These are phyloP conservation scores for Phylloboletellus chloephorus DNA, from an alignment of 1,284 basidiomycete species.

Conservation along the genomic window DNA sequence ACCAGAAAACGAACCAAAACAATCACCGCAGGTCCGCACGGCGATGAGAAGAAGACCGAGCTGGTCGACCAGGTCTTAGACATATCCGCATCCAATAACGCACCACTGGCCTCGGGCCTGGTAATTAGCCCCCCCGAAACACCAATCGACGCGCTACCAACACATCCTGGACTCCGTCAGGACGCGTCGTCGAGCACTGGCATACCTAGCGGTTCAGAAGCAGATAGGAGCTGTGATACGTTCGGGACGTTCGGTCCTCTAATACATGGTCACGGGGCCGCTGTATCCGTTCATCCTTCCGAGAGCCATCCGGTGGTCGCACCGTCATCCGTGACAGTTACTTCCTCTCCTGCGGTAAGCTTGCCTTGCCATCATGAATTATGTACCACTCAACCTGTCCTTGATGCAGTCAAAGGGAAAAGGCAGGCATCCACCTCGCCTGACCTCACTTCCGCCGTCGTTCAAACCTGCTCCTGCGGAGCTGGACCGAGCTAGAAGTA, in stretches of 20 bases:
- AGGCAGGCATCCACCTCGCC: conserved; percentile 20
- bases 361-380: conserved; percentile 9
- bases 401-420: conserved; percentile 27
- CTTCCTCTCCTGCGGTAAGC: conserved; percentile 22
- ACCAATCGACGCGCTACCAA: conserved; percentile 7
- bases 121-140: conserved; percentile 12
- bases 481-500: conserved; percentile 28
- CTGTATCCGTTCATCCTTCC: conserved; percentile 1
- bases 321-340: conserved; percentile 11
- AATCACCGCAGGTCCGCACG: conserved; percentile 17
- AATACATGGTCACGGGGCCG: conserved; percentile 16
- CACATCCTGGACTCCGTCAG: conserved; percentile 11
- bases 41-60: conserved; percentile 17
- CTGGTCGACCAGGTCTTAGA: conserved; percentile 25
- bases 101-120: conserved; percentile 1
- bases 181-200: conserved; percentile 13
- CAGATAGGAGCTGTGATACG: conserved; percentile 25
- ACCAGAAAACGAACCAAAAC: conserved; percentile 30
- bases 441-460: conserved; percentile 32
- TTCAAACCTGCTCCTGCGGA: conserved; percentile 29
- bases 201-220: conserved; percentile 8
- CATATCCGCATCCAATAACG: conserved; percentile 25
- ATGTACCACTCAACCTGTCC: conserved; percentile 13
- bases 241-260: conserved; percentile 25
- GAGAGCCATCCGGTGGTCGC: conserved; percentile 12